These are phyloP conservation scores for Capillidium heterosporum DNA, from an alignment of 371 early-diverging fungal genomes.

Conservation along the genomic window DNA sequence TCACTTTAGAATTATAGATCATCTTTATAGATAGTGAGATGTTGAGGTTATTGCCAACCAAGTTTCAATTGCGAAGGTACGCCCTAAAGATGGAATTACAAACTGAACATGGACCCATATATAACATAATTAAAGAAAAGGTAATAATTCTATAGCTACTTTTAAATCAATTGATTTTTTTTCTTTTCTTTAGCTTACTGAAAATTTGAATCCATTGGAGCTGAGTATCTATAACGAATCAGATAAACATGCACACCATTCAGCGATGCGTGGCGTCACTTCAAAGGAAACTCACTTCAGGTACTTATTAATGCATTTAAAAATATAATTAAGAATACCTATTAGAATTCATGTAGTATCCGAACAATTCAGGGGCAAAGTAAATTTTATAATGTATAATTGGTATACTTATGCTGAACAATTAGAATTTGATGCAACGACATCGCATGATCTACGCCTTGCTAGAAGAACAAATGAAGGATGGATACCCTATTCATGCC, in stretches of 20 bases:
- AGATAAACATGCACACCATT: conserved; percentile 51
- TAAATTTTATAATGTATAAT: conserved; percentile 9
- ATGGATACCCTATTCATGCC: conserved; percentile 31
- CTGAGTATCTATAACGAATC: conserved; percentile 50
- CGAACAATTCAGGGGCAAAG: conserved; percentile 36
- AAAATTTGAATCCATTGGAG: conserved; percentile 26
- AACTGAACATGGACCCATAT: neutral
- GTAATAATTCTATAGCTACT: neutral
- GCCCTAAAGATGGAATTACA: too few relatives aligned
- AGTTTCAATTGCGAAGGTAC: too few relatives aligned
- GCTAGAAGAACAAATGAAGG: conserved; percentile 22
- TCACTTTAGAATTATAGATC: too few relatives aligned
- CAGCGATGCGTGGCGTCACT: conserved; percentile 48
- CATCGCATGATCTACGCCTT: conserved; percentile 43
- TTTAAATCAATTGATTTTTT: neutral
- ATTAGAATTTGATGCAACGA: conserved; percentile 34
- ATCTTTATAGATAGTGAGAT: too few relatives aligned
- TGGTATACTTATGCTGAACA: neutral
- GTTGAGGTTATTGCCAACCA: too few relatives aligned
- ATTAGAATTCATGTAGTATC: conserved; percentile 26
- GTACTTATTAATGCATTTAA: conserved; percentile 14
- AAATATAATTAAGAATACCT: neutral
- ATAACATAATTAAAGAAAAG: neutral
- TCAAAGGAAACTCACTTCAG: conserved; percentile 58
- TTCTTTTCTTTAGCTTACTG: conserved; percentile 19